A percentile compares a stretch with the other conserved stretches of the same genome.
Evolutionary conservation across 2,329 filamentous ascomycete genomes (phyloP).

Genomic region (Cladosporium sp.): DNA sequence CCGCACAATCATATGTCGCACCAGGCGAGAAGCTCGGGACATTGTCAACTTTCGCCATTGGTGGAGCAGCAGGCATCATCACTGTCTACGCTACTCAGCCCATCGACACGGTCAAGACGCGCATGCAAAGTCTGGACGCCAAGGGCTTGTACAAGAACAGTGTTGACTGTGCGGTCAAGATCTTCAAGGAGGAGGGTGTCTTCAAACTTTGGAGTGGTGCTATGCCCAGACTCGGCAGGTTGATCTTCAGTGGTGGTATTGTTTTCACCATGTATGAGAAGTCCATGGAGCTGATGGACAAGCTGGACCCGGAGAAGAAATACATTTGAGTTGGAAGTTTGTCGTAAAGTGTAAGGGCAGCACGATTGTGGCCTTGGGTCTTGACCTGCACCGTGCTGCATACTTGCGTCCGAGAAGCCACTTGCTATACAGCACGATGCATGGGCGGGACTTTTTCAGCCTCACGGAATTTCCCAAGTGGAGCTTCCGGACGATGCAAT

Average conservation of each 20-base stretch:
- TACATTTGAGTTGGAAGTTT: slow-evolving; percentile 57
- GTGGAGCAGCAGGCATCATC: slow-evolving; percentile 80
- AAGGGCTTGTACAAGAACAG: slow-evolving; percentile 78
- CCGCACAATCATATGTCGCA: slow-evolving; percentile 86
- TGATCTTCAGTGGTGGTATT: slow-evolving; percentile 91
- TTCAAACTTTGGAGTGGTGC: slow-evolving; percentile 93
- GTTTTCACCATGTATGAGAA: slow-evolving; percentile 99
- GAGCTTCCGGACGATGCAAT: too few species aligned
- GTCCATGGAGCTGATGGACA: slow-evolving; percentile 81
- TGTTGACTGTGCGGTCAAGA: slow-evolving; percentile 72
- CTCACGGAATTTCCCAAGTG: too few species aligned
- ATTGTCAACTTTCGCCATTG: slow-evolving; percentile 83
- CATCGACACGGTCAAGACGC: slow-evolving; percentile 91
- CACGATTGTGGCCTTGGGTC: background rate
- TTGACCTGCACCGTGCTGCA: too few species aligned
- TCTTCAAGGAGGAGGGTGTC: slow-evolving; percentile 84
- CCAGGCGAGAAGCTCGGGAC: slow-evolving; percentile 92
- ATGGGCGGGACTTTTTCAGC: too few species aligned
- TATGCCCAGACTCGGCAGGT: slow-evolving; percentile 72
- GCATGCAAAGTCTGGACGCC: slow-evolving; percentile 94
- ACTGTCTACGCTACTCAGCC: slow-evolving; percentile 73
- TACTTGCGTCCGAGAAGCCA: too few species aligned
- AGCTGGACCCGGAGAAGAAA: slow-evolving; percentile 72
- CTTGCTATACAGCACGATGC: too few species aligned
- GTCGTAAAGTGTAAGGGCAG: background rate